A percentile compares a stretch with the other conserved stretches of the same genome.
These are phyloP conservation scores for Salvia rosmarinus DNA, from an alignment of 257 asterid species.

Conservation along the genomic window DNA sequence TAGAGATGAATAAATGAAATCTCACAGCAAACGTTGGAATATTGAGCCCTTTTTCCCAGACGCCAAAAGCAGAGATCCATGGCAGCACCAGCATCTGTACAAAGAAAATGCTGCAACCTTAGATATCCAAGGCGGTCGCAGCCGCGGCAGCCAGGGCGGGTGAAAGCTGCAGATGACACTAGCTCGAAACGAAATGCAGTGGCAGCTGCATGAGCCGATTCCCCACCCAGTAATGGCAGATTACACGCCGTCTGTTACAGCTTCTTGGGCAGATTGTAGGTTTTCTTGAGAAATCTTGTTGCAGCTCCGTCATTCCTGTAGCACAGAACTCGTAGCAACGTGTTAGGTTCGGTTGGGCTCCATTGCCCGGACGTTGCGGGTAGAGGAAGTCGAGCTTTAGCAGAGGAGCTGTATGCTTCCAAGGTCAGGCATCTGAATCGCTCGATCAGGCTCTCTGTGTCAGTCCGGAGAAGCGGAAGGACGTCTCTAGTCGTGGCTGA, in stretches of 20 bases:
- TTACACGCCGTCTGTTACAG: constrained; percentile 34
- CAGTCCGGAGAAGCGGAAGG: constrained; percentile 72
- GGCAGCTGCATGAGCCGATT: neutral
- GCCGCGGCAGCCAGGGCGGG: neutral
- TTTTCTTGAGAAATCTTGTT: constrained; percentile 85
- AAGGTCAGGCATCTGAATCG: constrained; percentile 61
- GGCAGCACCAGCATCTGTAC: constrained; percentile 43
- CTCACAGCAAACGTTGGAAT: constrained; percentile 12
- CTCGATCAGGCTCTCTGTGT: constrained; percentile 73
- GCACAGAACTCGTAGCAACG: constrained; percentile 81
- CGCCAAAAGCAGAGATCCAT: constrained; percentile 21
- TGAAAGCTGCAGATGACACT: neutral
- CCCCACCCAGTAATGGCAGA: neutral
- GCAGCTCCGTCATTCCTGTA: constrained; percentile 91
- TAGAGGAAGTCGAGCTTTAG: constrained; percentile 81
- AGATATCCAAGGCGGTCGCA: too few relatives aligned
- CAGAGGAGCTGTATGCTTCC: constrained; percentile 76
- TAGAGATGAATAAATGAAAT: constrained; percentile 31
- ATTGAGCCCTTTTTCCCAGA: constrained; percentile 19
- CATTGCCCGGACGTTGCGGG: constrained; percentile 97
- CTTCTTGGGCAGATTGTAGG: constrained; percentile 88
- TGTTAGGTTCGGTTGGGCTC: constrained; percentile 88
- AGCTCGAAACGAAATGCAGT: neutral
- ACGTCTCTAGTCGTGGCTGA: constrained; percentile 69
- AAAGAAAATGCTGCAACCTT: constrained; percentile 29